A percentile compares a stretch with the other conserved stretches of the same genome.
phyloP scores from a whole-genome alignment of 345 rosid species.

The Capsella bursapastoris region DNA sequence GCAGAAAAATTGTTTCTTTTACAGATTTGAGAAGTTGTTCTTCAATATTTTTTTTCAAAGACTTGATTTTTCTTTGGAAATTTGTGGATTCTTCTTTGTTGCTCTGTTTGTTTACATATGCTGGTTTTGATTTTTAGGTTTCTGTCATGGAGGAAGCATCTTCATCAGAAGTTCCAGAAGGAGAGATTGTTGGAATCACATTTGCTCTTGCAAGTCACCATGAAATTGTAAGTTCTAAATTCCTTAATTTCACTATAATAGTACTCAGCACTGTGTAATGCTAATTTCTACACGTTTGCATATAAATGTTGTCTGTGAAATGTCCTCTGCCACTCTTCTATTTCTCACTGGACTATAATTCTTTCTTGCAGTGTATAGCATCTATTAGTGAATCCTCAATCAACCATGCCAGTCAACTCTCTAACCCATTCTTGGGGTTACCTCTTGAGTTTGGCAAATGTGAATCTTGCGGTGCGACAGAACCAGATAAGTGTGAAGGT shows the following conservation, averaged over 20 bases:
- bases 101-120: not conserved
- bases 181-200: constrained; percentile 66
- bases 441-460: constrained; percentile 94
- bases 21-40: constrained; percentile 17
- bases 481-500: constrained; percentile 89
- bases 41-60: constrained; percentile 12
- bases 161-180: constrained; percentile 54
- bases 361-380: constrained; percentile 58
- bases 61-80: constrained; percentile 12
- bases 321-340: constrained; percentile 6
- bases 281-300: constrained; percentile 1
- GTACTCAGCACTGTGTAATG: constrained; percentile 5
- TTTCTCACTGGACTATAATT: constrained; percentile 18
- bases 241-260: not conserved
- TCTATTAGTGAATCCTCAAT: constrained; percentile 73
- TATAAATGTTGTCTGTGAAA: constrained; percentile 9
- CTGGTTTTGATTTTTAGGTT: constrained; percentile 24
- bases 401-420: constrained; percentile 74
- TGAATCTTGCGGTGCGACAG: constrained; percentile 89
- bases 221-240: constrained; percentile 69
- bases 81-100: constrained; percentile 25
- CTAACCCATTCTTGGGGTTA: constrained; percentile 86
- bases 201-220: constrained; percentile 71
- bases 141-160: constrained; percentile 59
- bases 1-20: constrained; percentile 19